phyloP scores from a whole-genome alignment of 306 rosid species.

The Cucurbita moschata region DNA sequence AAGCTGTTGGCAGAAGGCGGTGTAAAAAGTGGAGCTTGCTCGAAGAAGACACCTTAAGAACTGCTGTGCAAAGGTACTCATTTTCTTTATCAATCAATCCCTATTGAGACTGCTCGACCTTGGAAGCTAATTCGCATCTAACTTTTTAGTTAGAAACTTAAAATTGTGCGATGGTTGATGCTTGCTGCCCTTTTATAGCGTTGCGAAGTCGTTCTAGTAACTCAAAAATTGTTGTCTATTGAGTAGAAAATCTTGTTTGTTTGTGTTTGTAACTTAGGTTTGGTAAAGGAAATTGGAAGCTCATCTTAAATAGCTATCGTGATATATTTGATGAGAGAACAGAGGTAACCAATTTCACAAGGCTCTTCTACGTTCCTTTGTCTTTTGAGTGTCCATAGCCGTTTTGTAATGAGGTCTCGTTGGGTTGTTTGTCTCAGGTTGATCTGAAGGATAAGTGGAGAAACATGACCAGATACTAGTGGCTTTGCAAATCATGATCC shows the following conservation, averaged over 20 bases:
- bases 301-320: slow-evolving; percentile 28
- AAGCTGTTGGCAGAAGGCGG: slow-evolving; percentile 27
- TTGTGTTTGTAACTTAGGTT: slow-evolving; percentile 31
- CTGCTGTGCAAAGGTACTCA: slow-evolving; percentile 41
- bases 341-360: slow-evolving; percentile 30
- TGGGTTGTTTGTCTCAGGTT: slow-evolving; percentile 31
- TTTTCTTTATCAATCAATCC: background rate
- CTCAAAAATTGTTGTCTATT: background rate
- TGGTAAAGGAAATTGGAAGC: slow-evolving; percentile 69
- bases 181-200: background rate
- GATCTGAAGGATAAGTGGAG: slow-evolving; percentile 95
- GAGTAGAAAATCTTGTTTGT: background rate
- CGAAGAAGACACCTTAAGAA: slow-evolving; percentile 65
- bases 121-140: no score
- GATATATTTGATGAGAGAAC: slow-evolving; percentile 50
- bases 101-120: no score
- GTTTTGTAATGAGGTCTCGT: background rate
- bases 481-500: background rate
- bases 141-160: background rate
- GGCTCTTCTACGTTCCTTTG: background rate
- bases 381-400: background rate
- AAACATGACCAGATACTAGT: slow-evolving; percentile 35
- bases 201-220: background rate
- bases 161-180: background rate
- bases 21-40: slow-evolving; percentile 40